Conservation (phyloP, 805 yeast genomes). For the Isabelozyma heimii region DNA sequence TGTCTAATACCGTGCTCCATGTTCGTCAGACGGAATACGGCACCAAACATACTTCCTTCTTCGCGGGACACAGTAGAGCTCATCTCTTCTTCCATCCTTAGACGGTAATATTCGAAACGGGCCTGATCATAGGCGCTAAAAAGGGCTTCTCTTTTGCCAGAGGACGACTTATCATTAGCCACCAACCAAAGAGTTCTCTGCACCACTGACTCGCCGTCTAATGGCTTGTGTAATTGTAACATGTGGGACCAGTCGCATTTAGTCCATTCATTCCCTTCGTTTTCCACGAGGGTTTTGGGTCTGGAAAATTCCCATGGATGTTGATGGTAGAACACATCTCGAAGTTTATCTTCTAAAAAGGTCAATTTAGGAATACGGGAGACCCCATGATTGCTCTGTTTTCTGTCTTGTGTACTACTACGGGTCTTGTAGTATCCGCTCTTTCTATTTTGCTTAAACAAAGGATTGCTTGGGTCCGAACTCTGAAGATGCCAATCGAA, state of each 20-base stretch:
- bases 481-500: constrained; percentile 21
- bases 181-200: constrained; percentile 43
- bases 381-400: constrained; percentile 37
- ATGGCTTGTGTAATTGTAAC: constrained; percentile 65
- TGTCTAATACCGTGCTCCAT: constrained; percentile 65
- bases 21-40: constrained; percentile 60
- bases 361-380: constrained; percentile 52
- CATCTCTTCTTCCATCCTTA: constrained; percentile 84
- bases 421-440: constrained; percentile 46
- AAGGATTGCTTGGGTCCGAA: constrained; percentile 23
- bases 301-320: constrained; percentile 98
- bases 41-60: constrained; percentile 84
- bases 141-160: constrained; percentile 29
- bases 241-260: constrained; percentile 76
- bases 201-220: constrained; percentile 77
- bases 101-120: constrained; percentile 80
- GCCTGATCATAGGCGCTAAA: constrained; percentile 81
- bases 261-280: constrained; percentile 54
- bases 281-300: constrained; percentile 81
- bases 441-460: constrained; percentile 15
- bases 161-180: constrained; percentile 11
- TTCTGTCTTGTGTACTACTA: constrained; percentile 30
- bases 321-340: constrained; percentile 80
- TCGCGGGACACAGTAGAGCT: constrained; percentile 68
- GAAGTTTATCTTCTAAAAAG: constrained; percentile 74